Evolutionary conservation across 1,139 yeast species (phyloP).

Genomic region (Nakaseomyces sp.): DNA sequence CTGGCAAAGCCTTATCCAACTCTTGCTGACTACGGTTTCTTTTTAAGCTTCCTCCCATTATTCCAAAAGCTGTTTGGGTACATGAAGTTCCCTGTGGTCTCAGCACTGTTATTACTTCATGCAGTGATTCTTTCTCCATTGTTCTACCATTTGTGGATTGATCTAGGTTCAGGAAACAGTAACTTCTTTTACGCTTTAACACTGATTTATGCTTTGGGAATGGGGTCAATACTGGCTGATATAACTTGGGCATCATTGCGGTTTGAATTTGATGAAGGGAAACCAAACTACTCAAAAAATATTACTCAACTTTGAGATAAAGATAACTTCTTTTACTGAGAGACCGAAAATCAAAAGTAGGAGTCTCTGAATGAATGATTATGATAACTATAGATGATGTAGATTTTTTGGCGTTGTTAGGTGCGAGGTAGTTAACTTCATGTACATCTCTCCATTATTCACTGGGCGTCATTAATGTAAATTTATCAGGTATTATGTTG

Average conservation of each 20-base stretch:
- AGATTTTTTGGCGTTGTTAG: no score
- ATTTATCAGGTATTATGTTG: no score
- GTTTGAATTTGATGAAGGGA: conserved; percentile 49
- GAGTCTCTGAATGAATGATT: no score
- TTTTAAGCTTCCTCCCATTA: conserved; percentile 51
- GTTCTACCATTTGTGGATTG: conserved; percentile 91
- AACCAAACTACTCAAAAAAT: conserved; percentile 22
- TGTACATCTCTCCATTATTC: no score
- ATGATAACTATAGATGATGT: no score
- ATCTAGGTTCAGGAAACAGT: conserved; percentile 88
- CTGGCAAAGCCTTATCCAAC: conserved; percentile 83
- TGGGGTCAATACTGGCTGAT: conserved; percentile 64
- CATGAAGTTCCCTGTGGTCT: conserved; percentile 38
- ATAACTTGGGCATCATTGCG: conserved; percentile 75
- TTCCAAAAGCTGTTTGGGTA: conserved; percentile 40
- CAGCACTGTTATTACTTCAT: conserved; percentile 40
- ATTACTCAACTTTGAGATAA: conserved; percentile 31
- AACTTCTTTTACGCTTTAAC: conserved; percentile 94
- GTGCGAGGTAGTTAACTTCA: no score
- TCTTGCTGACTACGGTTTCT: conserved; percentile 73
- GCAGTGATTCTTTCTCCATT: conserved; percentile 66
- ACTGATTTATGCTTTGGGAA: conserved; percentile 66
- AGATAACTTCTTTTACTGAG: no score
- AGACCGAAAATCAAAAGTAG: no score
- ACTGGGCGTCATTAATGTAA: no score